phyloP scores from a whole-genome alignment of 2,329 filamentous ascomycete genomes.

The Aspergillus fructus region DNA sequence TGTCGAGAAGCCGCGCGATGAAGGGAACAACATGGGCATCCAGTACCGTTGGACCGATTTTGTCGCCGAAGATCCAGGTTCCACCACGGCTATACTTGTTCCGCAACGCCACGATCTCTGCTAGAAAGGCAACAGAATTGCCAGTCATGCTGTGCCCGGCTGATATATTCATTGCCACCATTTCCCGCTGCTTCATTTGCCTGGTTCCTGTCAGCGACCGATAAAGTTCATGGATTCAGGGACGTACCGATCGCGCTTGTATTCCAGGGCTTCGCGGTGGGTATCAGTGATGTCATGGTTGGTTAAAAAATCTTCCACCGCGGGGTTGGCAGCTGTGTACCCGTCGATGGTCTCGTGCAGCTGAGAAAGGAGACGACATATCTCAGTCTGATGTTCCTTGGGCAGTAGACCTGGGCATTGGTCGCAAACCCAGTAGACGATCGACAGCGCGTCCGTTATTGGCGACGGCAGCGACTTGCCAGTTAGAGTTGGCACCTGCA shows the following conservation, averaged over 20 bases:
- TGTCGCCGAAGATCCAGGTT: conserved; percentile 13
- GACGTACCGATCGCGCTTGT: conserved; percentile 11
- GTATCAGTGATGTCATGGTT: conserved; percentile 10
- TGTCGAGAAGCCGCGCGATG: conserved; percentile 10
- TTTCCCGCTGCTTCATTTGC: conserved; percentile 8
- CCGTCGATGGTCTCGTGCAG: conserved; percentile 7
- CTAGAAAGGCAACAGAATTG: neutral
- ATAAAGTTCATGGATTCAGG: neutral
- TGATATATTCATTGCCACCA: neutral
- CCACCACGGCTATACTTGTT: conserved; percentile 1
- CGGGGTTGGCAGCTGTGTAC: conserved; percentile 7
- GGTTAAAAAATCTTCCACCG: conserved; percentile 13
- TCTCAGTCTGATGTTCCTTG: conserved; percentile 1
- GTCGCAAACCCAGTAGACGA: conserved; percentile 15
- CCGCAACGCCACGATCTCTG: neutral
- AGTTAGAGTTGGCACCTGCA: conserved; percentile 13
- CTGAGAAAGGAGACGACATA: conserved; percentile 7
- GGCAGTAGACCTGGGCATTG: conserved; percentile 11
- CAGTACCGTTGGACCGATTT: conserved; percentile 12
- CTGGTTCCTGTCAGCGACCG: neutral
- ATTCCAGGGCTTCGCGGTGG: conserved; percentile 11
- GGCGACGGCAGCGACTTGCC: conserved; percentile 6
- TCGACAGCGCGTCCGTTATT: conserved; percentile 11
- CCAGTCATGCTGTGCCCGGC: conserved; percentile 5
- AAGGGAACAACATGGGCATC: conserved; percentile 13